Conservation (phyloP, 352 stramenopile genomes). For the Thraustochytrium sp. region DNA sequence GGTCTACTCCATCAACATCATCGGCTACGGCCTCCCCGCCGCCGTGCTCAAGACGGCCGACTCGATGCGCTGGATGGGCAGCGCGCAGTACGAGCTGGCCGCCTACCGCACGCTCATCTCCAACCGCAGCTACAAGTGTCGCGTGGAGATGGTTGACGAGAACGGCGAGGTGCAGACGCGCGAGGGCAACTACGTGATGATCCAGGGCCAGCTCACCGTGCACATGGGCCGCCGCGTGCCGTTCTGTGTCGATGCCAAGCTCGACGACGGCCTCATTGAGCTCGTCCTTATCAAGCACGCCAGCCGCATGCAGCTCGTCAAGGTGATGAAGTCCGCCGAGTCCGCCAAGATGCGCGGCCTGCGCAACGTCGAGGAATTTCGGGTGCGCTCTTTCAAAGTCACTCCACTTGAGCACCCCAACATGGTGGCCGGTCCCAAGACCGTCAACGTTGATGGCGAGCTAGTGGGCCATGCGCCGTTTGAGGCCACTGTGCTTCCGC, state of each 20-base stretch:
- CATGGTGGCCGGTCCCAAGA: background rate
- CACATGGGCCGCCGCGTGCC: slow-evolving; percentile 41
- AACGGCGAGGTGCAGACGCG: background rate
- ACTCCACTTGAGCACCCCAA: background rate
- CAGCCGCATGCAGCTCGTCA: background rate
- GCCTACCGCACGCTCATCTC: background rate
- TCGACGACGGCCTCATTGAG: slow-evolving; percentile 47
- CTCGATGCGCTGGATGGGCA: slow-evolving; percentile 18
- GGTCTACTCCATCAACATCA: slow-evolving; percentile 45
- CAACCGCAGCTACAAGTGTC: background rate
- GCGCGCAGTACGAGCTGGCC: slow-evolving; percentile 45
- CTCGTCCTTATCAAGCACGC: slow-evolving; percentile 35
- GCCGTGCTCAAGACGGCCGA: slow-evolving; percentile 34
- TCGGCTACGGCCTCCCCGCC: slow-evolving; percentile 36
- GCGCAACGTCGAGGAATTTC: background rate
- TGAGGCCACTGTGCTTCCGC: background rate
- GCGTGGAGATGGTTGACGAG: background rate
- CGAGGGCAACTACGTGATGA: slow-evolving; percentile 38
- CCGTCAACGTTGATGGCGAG: slow-evolving; percentile 43
- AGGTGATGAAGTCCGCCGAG: background rate
- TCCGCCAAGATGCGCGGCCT: background rate
- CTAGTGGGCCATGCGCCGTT: background rate
- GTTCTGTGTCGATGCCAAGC: slow-evolving; percentile 37
- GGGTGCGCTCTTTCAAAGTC: slow-evolving; percentile 28
- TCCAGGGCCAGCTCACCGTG: slow-evolving; percentile 44